Evolutionary conservation across 768 basidiomycete species (phyloP), one percentile per base, ranked within the genome.

Genomic region (Gymnopilus junonius): DNA sequence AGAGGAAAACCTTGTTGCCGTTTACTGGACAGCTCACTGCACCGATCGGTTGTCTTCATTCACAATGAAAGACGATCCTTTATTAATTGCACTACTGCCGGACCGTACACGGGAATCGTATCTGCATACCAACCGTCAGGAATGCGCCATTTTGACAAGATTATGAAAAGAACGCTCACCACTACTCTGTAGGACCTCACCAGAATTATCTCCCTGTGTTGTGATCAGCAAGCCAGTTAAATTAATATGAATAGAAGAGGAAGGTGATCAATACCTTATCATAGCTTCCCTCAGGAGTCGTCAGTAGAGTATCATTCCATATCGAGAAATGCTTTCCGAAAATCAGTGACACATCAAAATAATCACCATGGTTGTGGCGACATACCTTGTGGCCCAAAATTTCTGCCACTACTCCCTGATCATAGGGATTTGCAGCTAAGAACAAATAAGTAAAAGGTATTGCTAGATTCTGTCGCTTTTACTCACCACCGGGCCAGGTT

Each of bases 81-180:
- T 39, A 92, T 86, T 59, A 87, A 73, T 58, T 80, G 73, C 1
- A 82, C 86, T 14, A 92, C 79, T 1, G 77, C 76, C 27, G 83
- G 81, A 0, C 85, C 88, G 62, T 87, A 74, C 1, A 90, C 84
- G 11, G 90, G 89, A 54, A 92, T 92, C 7, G 60, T 50, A 51
- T 58, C 75, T 74, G n/a, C n/a, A 31, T 14, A 31, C 4, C 2
- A 34, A 25, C 23, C 4, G 8, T 32, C 8, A 27, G 29, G 23
- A 39, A 35, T 21, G 23, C n/a, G 11, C 15, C n/a, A 46, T 21
- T 8, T 23, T 12, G 43, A 62, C 57, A 20, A 11, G 20, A 35
- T 2, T n/a, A 12, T 7, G 23, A 25, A 50, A 27, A n/a, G 27
- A 53, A 50, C 17, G 50, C 45, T n/a, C 50, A 56, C 58, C 39